Percentiles rank a stretch among this genome's conserved stretches.
Conservation (phyloP, 257 asterid species). For the Solanum pennellii region DNA sequence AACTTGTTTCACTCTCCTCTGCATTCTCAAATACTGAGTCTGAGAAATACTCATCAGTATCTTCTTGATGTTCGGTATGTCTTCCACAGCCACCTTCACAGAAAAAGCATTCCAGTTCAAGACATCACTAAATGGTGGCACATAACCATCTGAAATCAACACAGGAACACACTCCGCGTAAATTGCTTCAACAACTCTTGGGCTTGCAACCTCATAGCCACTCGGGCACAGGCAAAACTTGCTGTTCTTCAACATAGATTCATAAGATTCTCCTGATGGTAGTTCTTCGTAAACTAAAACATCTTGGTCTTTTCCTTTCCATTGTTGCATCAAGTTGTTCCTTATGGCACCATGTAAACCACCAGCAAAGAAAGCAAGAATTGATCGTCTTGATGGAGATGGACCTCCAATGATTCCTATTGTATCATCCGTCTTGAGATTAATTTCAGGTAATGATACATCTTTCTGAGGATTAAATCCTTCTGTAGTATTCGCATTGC, state of each 20-base stretch:
- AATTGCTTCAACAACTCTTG: constrained; percentile 32
- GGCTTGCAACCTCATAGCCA: constrained; percentile 42
- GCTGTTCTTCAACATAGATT: constrained; percentile 17
- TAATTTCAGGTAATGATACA: constrained; percentile 55
- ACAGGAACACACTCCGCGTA: constrained; percentile 33
- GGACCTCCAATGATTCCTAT: constrained; percentile 57
- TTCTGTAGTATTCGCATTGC: constrained; percentile 76
- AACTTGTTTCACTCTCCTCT: constrained; percentile 4
- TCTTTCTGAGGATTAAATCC: constrained; percentile 71
- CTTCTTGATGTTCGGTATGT: constrained; percentile 7
- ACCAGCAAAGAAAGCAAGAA: constrained; percentile 74
- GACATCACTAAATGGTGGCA: constrained; percentile 11
- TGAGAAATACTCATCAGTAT: constrained; percentile 7
- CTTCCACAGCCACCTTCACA: not conserved
- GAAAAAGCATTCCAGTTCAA: not conserved
- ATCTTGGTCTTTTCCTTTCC: constrained; percentile 47
- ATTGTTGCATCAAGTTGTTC: constrained; percentile 33
- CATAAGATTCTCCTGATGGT: constrained; percentile 14
- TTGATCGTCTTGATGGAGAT: constrained; percentile 40
- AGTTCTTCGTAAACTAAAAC: constrained; percentile 18
- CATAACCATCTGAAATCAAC: constrained; percentile 29
- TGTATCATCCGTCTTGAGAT: constrained; percentile 52
- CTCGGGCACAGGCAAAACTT: constrained; percentile 32
- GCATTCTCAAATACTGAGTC: constrained; percentile 4
- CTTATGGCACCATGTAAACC: constrained; percentile 63